Conservation (phyloP, 129 eudicot species). For the Escallonia herrerae region DNA sequence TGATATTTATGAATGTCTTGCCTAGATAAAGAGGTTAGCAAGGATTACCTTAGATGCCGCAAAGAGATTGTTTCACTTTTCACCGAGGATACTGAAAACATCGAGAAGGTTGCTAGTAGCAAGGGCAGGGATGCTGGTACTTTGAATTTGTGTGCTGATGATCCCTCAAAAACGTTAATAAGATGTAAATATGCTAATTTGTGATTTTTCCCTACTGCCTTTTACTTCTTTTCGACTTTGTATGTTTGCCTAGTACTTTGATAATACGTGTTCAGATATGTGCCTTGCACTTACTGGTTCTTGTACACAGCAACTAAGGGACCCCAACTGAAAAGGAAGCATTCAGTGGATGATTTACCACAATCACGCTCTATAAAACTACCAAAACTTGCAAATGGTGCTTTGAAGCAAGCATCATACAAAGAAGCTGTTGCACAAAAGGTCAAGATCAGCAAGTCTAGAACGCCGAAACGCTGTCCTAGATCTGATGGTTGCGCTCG, state of each 20-base stretch:
- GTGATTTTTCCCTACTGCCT: background rate
- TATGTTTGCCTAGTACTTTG: background rate
- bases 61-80: constrained; percentile 13
- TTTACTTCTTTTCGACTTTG: background rate
- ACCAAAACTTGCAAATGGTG: constrained; percentile 27
- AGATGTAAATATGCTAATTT: constrained; percentile 21
- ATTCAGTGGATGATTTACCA: constrained; percentile 25
- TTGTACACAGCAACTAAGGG: constrained; percentile 35
- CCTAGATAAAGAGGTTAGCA: constrained; percentile 19
- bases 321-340: constrained; percentile 47
- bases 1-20: background rate
- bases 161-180: constrained; percentile 16
- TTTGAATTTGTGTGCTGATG: constrained; percentile 25
- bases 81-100: constrained; percentile 10
- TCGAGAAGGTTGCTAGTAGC: constrained; percentile 21
- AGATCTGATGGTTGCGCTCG: constrained; percentile 86
- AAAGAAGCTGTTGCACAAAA: constrained; percentile 20
- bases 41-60: constrained; percentile 16
- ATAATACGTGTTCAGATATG: background rate
- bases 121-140: constrained; percentile 14
- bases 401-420: constrained; percentile 22
- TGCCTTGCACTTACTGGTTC: constrained; percentile 2
- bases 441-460: constrained; percentile 31
- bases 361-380: constrained; percentile 26
- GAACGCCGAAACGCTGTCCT: constrained; percentile 35